Percentiles rank a stretch among this genome's conserved stretches.
Conservation (phyloP, 495 filamentous ascomycete species). For the Penicillium coffeae region DNA sequence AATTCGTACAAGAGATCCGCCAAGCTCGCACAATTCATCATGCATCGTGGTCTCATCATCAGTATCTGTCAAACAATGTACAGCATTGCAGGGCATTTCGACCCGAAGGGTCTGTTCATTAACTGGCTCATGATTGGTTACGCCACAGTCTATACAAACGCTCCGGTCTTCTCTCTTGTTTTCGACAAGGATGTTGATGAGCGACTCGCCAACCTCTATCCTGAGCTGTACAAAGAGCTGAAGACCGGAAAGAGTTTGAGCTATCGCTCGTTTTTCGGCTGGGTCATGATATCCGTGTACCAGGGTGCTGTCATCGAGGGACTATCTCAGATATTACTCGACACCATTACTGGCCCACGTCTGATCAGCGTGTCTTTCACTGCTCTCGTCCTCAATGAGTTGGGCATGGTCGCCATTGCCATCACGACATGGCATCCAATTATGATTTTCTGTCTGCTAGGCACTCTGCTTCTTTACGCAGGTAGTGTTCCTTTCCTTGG, state of each 20-base stretch:
- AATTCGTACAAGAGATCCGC: constrained; percentile 95
- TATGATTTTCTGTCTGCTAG: constrained; percentile 81
- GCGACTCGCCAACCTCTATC: constrained; percentile 87
- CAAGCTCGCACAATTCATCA: constrained; percentile 97
- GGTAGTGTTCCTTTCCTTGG: constrained; percentile 83
- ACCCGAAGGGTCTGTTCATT: constrained; percentile 90
- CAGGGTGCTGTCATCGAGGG: constrained; percentile 95
- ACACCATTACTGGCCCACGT: constrained; percentile 57
- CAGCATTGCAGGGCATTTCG: constrained; percentile 84
- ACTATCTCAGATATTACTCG: constrained; percentile 79
- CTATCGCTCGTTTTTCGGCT: constrained; percentile 93
- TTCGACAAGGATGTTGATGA: constrained; percentile 95
- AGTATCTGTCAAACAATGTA: constrained; percentile 96
- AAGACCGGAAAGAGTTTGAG: constrained; percentile 78
- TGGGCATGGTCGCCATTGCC: constrained; percentile 94
- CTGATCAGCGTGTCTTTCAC: constrained; percentile 94
- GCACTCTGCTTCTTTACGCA: constrained; percentile 75
- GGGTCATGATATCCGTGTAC: constrained; percentile 94
- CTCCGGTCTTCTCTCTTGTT: constrained; percentile 92
- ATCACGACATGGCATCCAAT: constrained; percentile 96
- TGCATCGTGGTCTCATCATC: constrained; percentile 94
- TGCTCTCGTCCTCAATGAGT: constrained; percentile 87
- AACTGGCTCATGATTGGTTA: constrained; percentile 98
- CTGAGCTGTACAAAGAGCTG: constrained; percentile 95
- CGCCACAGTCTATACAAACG: constrained; percentile 92